Conservation (phyloP, 192 early-diverging fungal species). For the Paraglomus occultum region DNA sequence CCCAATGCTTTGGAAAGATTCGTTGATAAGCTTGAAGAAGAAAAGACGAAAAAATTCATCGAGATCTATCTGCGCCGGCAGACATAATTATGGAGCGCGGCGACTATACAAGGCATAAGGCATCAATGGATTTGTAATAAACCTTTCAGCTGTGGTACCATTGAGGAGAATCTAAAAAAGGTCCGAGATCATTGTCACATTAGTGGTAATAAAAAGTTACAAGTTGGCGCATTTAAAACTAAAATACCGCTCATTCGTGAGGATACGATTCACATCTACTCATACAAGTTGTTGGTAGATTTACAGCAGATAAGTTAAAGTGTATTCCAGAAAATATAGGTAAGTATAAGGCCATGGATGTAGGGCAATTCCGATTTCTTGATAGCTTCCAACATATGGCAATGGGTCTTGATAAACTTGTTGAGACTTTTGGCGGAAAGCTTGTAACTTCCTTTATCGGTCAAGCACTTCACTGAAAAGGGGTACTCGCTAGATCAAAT, state of each 20-base stretch:
- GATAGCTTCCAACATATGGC: slow-evolving; percentile 23
- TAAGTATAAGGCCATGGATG: slow-evolving; percentile 17
- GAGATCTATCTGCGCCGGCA: slow-evolving; percentile 7
- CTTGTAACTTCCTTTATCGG: slow-evolving; percentile 1
- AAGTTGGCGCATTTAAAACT: slow-evolving; percentile 7
- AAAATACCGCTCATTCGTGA: slow-evolving; percentile 9
- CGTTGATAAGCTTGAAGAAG: slow-evolving; percentile 13
- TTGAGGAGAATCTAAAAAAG: neutral
- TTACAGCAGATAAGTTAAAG: slow-evolving; percentile 17
- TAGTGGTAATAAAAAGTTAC: slow-evolving; percentile 20
- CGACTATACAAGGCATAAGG: neutral
- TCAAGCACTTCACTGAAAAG: slow-evolving; percentile 21
- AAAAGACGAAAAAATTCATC: neutral
- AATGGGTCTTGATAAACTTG: slow-evolving; percentile 19
- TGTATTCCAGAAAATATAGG: slow-evolving; percentile 22
- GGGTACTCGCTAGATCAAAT: slow-evolving; percentile 24
- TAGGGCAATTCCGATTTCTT: slow-evolving; percentile 11
- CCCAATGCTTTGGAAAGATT: slow-evolving; percentile 22
- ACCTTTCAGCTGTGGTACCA: neutral
- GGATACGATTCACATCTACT: slow-evolving; percentile 15
- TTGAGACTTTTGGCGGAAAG: slow-evolving; percentile 1
- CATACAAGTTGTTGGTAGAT: neutral
- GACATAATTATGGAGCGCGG: slow-evolving; percentile 15
- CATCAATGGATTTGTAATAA: slow-evolving; percentile 1
- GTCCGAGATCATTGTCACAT: neutral